Base-by-base conservation (phyloP, 2,329 filamentous ascomycete genomes). In the Cyclaneusma minus region DNA sequence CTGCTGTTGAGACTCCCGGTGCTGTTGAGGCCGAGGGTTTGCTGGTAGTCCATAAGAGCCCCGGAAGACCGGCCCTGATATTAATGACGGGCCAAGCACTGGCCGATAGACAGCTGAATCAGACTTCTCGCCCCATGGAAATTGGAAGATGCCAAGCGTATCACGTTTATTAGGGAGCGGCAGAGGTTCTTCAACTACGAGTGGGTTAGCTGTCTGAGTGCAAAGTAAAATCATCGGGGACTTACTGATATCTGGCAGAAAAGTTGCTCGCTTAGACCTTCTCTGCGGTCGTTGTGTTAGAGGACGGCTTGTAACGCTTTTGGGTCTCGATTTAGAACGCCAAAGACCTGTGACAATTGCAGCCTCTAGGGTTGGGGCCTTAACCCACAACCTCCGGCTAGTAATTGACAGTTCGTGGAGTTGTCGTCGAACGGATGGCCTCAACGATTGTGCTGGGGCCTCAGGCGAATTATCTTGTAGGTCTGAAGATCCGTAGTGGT, bases 61-160 rank as follows among this genome's bases (percentile, higher is more conserved):
- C 17, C 37, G 41, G 10, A 42, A 24, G 5, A 34, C 24, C 28
- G 36, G 35, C 10, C 29, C 33, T 8, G 37, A 20, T 6, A 25
- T 13, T 11, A 27, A 18, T n/a, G 14, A 10, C 24, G 15, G 22
- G 33, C 45, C 17, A 45, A 49, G 29, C 48, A 45, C 35, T 54
- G 55, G 29, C 60, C 44, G 15, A 48, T 61, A 44, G 5, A 45
- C 32, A 7, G 61, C 60, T 28, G 56, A 58, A 44, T 73, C 68
- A 12, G 68, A 74, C 38, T 50, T 62, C 48, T 74, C 68, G 9
- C 70, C 70, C 66, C 68, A 74, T 3, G 70, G 67, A 36, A 74
- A 74, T 38, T 71, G 65, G 50, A 72, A 76, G 38, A 75, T 65
- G 4, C 68, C 70, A 11, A 75, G 55, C 7, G 67, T 72, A 8